phyloP scores from a whole-genome alignment of 2,329 filamentous ascomycete species.

The Beauveria asiatica region DNA sequence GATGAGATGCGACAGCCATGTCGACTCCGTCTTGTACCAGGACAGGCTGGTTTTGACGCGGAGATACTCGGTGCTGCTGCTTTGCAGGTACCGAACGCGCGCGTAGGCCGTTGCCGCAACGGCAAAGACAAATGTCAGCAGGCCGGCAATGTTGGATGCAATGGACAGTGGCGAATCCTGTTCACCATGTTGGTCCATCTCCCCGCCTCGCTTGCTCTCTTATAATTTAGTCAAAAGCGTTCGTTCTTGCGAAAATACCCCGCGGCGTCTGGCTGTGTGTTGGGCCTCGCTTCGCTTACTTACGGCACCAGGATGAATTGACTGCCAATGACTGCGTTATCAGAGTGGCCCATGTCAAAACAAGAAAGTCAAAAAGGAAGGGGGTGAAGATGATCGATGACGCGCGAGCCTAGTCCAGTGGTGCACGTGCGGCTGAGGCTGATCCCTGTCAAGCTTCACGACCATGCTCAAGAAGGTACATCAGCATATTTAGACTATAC shows the following conservation, averaged over 20 bases:
- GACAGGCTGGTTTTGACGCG: constrained; percentile 36
- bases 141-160: constrained; percentile 34
- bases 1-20: constrained; percentile 36
- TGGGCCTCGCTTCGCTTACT: neutral
- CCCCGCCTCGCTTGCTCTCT: neutral
- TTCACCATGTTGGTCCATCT: constrained; percentile 19
- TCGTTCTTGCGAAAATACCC: neutral
- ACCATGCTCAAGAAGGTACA: too few species aligned
- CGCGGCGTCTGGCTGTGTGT: neutral
- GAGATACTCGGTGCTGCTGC: constrained; percentile 39
- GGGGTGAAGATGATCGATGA: neutral
- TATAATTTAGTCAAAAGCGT: neutral
- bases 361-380: neutral
- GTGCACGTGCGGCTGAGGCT: neutral
- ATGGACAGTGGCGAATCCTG: constrained; percentile 37
- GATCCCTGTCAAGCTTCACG: neutral
- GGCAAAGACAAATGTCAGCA: constrained; percentile 40
- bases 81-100: constrained; percentile 35
- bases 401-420: neutral
- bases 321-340: too few species aligned
- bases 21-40: constrained; percentile 42
- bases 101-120: constrained; percentile 35
- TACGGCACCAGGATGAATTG: neutral
- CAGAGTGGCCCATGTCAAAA: too few species aligned
- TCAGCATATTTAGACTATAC: too few species aligned